A percentile compares a stretch with the other conserved stretches of the same genome.
phyloP scores from a whole-genome alignment of 2,329 filamentous ascomycete species.

The Helotiales sp. region DNA sequence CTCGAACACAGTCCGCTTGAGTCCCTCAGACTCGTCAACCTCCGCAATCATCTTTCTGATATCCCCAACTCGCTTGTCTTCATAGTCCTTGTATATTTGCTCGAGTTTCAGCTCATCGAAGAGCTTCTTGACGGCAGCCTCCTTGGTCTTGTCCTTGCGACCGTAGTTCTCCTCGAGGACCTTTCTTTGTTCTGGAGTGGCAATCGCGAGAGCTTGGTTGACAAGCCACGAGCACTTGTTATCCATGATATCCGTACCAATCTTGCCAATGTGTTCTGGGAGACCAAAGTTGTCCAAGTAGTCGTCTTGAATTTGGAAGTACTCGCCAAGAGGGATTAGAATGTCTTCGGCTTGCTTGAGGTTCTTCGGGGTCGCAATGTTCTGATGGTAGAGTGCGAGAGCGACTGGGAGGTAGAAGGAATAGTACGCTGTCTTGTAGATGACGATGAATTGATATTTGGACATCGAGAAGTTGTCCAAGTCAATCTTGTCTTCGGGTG shows the following conservation, averaged over 20 bases:
- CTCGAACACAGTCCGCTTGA: slow-evolving; percentile 90
- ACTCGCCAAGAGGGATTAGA: slow-evolving; percentile 94
- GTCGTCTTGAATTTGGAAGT: slow-evolving; percentile 99
- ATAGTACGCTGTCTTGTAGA: slow-evolving; percentile 99
- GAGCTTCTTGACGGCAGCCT: slow-evolving; percentile 84
- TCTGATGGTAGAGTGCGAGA: slow-evolving; percentile 81
- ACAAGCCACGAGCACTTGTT: slow-evolving; percentile 99
- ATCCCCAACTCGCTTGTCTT: slow-evolving; percentile 82
- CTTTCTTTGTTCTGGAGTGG: slow-evolving; percentile 81
- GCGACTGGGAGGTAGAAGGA: slow-evolving; percentile 98
- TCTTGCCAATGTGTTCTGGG: slow-evolving; percentile 93
- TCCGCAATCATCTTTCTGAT: slow-evolving; percentile 72
- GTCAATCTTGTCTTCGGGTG: slow-evolving; percentile 90
- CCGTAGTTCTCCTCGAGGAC: slow-evolving; percentile 93
- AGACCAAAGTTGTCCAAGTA: slow-evolving; percentile 98
- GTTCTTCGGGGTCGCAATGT: slow-evolving; percentile 83
- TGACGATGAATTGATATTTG: slow-evolving; percentile 97
- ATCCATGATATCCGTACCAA: slow-evolving; percentile 97
- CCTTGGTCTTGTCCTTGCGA: slow-evolving; percentile 79
- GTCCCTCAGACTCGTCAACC: slow-evolving; percentile 81
- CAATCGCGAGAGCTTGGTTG: slow-evolving; percentile 85
- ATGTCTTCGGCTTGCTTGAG: slow-evolving; percentile 88
- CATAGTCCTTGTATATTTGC: slow-evolving; percentile 81
- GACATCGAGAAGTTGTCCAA: slow-evolving; percentile 93
- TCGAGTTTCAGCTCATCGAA: slow-evolving; percentile 85